A percentile compares a stretch with the other conserved stretches of the same genome.
Conservation (phyloP, 805 yeast genomes). For the Cyberlindnera petersonii region DNA sequence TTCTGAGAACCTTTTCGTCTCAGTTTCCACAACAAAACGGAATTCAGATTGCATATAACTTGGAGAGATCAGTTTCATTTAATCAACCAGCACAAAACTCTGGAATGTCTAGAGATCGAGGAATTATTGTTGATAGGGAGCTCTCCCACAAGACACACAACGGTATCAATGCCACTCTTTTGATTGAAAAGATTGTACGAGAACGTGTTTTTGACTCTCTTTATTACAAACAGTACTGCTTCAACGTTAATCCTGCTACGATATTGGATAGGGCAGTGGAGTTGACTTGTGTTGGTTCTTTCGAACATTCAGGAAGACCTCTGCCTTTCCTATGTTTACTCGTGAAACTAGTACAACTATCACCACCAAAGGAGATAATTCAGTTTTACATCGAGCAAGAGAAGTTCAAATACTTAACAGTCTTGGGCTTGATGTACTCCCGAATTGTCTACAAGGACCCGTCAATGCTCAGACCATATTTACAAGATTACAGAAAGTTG, state of each 20-base stretch:
- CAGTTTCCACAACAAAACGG: too few relatives aligned
- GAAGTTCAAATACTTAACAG: slow-evolving; percentile 74
- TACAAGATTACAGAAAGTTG: slow-evolving; percentile 67
- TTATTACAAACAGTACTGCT: slow-evolving; percentile 57
- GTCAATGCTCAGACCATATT: slow-evolving; percentile 45
- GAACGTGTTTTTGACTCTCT: slow-evolving; percentile 53
- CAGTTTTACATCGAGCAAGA: slow-evolving; percentile 51
- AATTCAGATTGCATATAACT: too few relatives aligned
- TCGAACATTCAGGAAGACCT: slow-evolving; percentile 55
- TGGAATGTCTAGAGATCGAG: slow-evolving; percentile 4
- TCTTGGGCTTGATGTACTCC: slow-evolving; percentile 62
- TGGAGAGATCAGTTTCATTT: too few relatives aligned
- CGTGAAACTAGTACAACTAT: slow-evolving; percentile 71
- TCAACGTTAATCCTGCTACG: slow-evolving; percentile 45
- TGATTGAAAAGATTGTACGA: slow-evolving; percentile 55
- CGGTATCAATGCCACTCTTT: slow-evolving; percentile 44
- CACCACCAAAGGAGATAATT: slow-evolving; percentile 59
- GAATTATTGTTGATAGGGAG: slow-evolving; percentile 20
- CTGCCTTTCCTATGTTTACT: slow-evolving; percentile 73
- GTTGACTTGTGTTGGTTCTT: slow-evolving; percentile 52
- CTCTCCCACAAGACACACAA: slow-evolving; percentile 28
- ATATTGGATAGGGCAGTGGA: slow-evolving; percentile 46
- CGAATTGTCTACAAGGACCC: slow-evolving; percentile 34
- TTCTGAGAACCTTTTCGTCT: too few relatives aligned
- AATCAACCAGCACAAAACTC: not conserved